Percentiles rank a stretch among this genome's conserved stretches.
Evolutionary conservation across 2,329 filamentous ascomycete genomes (phyloP).

Genomic region (Claviceps arundinis): DNA sequence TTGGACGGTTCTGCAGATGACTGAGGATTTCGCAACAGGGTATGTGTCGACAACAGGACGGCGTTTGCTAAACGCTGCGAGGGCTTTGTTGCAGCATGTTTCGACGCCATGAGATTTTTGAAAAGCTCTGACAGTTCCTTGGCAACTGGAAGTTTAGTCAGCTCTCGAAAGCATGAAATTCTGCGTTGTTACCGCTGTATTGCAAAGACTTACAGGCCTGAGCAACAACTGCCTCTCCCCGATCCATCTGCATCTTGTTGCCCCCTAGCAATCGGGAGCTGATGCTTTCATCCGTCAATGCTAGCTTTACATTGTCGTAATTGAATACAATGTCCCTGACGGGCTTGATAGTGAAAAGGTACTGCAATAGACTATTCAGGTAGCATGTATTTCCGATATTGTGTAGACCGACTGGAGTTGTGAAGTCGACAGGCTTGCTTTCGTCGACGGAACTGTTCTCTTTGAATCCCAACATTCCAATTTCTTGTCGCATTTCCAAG

Average conservation of each 20-base stretch:
- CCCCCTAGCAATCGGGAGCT: conserved; percentile 63
- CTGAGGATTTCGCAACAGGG: conserved; percentile 21
- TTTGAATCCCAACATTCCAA: conserved; percentile 6
- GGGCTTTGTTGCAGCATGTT: conserved; percentile 51
- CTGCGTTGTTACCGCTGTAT: background rate
- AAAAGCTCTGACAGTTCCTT: conserved; percentile 61
- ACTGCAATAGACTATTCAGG: conserved; percentile 90
- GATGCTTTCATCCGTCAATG: conserved; percentile 49
- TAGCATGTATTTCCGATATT: conserved; percentile 99
- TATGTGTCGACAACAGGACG: conserved; percentile 48
- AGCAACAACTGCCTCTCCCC: conserved; percentile 48
- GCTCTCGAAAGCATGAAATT: conserved; percentile 19
- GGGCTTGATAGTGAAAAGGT: conserved; percentile 78
- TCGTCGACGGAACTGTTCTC: conserved; percentile 2
- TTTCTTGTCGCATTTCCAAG: conserved; percentile 12
- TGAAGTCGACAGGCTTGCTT: conserved; percentile 19
- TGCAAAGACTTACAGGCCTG: conserved; percentile 53
- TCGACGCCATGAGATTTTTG: conserved; percentile 51
- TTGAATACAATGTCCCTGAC: conserved; percentile 69
- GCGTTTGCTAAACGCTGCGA: conserved; percentile 67
- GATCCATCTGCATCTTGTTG: conserved; percentile 34
- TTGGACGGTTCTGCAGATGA: conserved; percentile 12
- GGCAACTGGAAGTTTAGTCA: conserved; percentile 45
- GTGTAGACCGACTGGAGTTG: conserved; percentile 70
- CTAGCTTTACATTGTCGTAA: conserved; percentile 58